Evolutionary conservation across 2,329 filamentous ascomycete species (phyloP).

Genomic region (Daldinia sp.): DNA sequence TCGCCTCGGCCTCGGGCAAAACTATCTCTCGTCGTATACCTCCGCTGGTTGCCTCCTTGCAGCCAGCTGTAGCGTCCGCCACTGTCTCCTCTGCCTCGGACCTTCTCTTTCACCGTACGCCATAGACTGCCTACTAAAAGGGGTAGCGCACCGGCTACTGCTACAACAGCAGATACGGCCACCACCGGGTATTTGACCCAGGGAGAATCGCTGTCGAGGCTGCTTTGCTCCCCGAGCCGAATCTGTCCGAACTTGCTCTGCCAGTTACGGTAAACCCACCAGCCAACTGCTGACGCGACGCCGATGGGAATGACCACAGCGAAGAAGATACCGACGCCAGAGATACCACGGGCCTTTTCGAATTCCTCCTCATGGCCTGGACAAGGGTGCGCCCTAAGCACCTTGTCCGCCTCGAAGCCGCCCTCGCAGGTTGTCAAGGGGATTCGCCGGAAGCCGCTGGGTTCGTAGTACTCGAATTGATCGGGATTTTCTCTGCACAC

Average conservation of each 20-base stretch:
- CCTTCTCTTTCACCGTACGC: conserved; percentile 67
- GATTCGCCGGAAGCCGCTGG: conserved; percentile 89
- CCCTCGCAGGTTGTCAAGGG: conserved; percentile 88
- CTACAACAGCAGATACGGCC: conserved; percentile 72
- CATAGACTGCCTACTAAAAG: conserved; percentile 79
- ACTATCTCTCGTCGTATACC: conserved; percentile 88
- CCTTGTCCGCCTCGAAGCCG: conserved; percentile 80
- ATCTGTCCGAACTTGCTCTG: conserved; percentile 92
- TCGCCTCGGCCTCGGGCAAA: conserved; percentile 90
- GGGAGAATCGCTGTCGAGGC: conserved; percentile 76
- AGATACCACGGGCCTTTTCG: conserved; percentile 74
- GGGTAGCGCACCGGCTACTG: conserved; percentile 72
- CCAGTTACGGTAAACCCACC: conserved; percentile 88
- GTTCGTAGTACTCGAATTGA: conserved; percentile 81
- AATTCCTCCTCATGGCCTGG: conserved; percentile 86
- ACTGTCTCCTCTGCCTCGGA: conserved; percentile 62
- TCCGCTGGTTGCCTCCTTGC: conserved; percentile 67
- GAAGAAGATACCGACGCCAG: conserved; percentile 84
- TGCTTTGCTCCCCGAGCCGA: conserved; percentile 79
- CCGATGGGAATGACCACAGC: conserved; percentile 81
- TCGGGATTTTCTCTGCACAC: conserved; percentile 73
- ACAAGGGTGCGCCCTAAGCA: conserved; percentile 72
- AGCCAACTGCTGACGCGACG: conserved; percentile 79
- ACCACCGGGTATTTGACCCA: conserved; percentile 88
- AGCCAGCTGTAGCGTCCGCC: conserved; percentile 63